Conservation (phyloP, 2,329 filamentous ascomycete species). For the Lasiodiplodia hormozganensis region DNA sequence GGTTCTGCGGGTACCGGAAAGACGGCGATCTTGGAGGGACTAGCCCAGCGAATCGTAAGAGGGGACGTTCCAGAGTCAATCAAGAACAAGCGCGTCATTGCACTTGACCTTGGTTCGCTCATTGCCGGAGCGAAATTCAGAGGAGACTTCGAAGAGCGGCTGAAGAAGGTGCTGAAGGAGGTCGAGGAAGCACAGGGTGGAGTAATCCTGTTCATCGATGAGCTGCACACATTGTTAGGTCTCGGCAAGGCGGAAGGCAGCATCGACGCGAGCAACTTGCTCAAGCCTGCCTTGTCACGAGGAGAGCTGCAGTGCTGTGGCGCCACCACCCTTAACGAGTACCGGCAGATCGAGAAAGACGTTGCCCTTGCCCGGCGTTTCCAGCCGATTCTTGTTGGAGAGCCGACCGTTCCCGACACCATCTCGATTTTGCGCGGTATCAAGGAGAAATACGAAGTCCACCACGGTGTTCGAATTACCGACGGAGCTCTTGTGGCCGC, state of each 20-base stretch:
- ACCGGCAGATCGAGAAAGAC: slow-evolving; percentile 93
- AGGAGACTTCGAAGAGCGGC: slow-evolving; percentile 92
- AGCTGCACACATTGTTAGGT: slow-evolving; percentile 88
- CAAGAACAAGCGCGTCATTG: slow-evolving; percentile 90
- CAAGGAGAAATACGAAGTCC: slow-evolving; percentile 96
- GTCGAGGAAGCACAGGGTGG: slow-evolving; percentile 87
- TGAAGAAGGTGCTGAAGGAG: slow-evolving; percentile 91
- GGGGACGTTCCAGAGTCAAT: slow-evolving; percentile 96
- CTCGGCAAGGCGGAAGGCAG: slow-evolving; percentile 95
- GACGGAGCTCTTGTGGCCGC: slow-evolving; percentile 91
- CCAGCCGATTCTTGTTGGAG: slow-evolving; percentile 91
- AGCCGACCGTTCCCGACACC: slow-evolving; percentile 89
- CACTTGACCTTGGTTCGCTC: slow-evolving; percentile 85
- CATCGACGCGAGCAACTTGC: slow-evolving; percentile 92
- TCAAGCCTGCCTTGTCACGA: slow-evolving; percentile 91
- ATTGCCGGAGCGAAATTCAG: slow-evolving; percentile 96
- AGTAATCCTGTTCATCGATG: slow-evolving; percentile 94
- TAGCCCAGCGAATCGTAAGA: slow-evolving; percentile 86
- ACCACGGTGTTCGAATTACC: slow-evolving; percentile 94
- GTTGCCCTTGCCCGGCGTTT: slow-evolving; percentile 91
- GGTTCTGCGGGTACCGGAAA: slow-evolving; percentile 91
- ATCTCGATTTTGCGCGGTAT: slow-evolving; percentile 95
- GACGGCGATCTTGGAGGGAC: slow-evolving; percentile 88
- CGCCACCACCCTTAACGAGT: slow-evolving; percentile 91
- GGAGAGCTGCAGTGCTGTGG: slow-evolving; percentile 95